Evolutionary conservation across 2,329 filamentous ascomycete species (phyloP).

Genomic region (Diaporthe ampelina): DNA sequence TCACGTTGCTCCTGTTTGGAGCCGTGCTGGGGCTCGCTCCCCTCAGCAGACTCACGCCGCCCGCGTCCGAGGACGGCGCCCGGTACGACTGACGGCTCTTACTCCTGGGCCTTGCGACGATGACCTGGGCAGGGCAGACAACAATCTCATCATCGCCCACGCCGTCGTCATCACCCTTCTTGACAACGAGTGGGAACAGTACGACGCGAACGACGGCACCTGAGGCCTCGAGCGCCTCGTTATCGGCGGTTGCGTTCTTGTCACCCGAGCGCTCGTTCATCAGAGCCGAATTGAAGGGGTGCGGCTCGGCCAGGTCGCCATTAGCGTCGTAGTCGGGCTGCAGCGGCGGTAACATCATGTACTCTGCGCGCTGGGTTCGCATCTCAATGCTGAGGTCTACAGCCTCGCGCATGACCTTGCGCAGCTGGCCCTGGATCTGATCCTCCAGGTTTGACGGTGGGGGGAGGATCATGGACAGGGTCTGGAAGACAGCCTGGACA

Average conservation of each 20-base stretch:
- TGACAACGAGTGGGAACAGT: constrained; percentile 95
- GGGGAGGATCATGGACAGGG: constrained; percentile 85
- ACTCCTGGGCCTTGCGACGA: constrained; percentile 73
- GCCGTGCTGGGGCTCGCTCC: constrained; percentile 48
- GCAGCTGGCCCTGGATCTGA: constrained; percentile 86
- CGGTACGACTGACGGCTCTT: constrained; percentile 49
- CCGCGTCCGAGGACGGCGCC: constrained; percentile 66
- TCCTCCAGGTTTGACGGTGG: constrained; percentile 85
- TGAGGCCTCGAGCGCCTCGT: constrained; percentile 84
- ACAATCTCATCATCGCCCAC: constrained; percentile 94
- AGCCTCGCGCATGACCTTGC: constrained; percentile 88
- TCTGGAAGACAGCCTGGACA: constrained; percentile 90
- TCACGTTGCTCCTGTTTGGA: constrained; percentile 53
- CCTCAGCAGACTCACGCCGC: constrained; percentile 57
- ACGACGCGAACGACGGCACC: constrained; percentile 89
- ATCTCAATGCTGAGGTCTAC: constrained; percentile 95
- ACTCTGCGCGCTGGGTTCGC: constrained; percentile 96
- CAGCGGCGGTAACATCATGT: constrained; percentile 97
- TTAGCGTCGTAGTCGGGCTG: constrained; percentile 96
- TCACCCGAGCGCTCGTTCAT: constrained; percentile 91
- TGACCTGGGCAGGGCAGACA: constrained; percentile 93
- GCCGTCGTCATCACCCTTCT: constrained; percentile 91
- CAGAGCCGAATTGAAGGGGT: constrained; percentile 90
- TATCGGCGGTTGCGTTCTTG: constrained; percentile 61
- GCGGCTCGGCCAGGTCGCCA: constrained; percentile 88